Base-by-base conservation (phyloP, 768 basidiomycete species). In the Tephrocybe sp. region DNA sequence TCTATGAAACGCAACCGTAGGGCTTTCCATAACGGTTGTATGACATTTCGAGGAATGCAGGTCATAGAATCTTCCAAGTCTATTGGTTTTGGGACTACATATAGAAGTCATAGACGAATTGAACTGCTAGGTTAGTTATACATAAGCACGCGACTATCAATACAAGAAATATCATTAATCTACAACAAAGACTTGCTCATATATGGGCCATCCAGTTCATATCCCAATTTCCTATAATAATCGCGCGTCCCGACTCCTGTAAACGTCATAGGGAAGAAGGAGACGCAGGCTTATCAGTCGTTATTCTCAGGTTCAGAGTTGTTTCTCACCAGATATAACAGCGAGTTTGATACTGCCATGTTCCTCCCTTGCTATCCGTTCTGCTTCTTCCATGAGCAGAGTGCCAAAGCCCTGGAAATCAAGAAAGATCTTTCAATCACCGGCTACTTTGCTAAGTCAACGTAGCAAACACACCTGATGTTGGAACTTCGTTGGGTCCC, bases 401-500 rank as follows among this genome's bases (percentile, higher is more conserved):
- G 94, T 97, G 11, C 97, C 97, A 65, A 98, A 97, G 7, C 97
- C 97, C 82, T 94, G 63, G 38, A 42, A 37, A 47, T 58, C 45
- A 29, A 29, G 27, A 29, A 51, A 34, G 56, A 27, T 31, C 25
- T 23, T 33, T 52, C 39, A 49, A 31, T 30, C 23, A 45, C 50
- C 9, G 1, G 19, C 3, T 8, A 7, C 9, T 21, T 40, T 8
- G 19, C 34, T n/a, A 33, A 21, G 22, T 31, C 39, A n/a, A 45
- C 48, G 24, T 23, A 13, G 43, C 42, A 49, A 9, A 49, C 70
- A 49, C 41, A 85, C 86, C 76, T 92, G 91, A 69, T 97, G 94
- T 64, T 97, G 94, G 76, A 98, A 97, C 69, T 95, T 97, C 27
- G 94, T 97, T 16, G 97, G 97, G 69, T 99, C 94, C 42, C 97